Evolutionary conservation across 371 early-diverging fungal species (phyloP), one percentile per base, ranked within the genome.

Genomic region (Rhizomucor pusillus): DNA sequence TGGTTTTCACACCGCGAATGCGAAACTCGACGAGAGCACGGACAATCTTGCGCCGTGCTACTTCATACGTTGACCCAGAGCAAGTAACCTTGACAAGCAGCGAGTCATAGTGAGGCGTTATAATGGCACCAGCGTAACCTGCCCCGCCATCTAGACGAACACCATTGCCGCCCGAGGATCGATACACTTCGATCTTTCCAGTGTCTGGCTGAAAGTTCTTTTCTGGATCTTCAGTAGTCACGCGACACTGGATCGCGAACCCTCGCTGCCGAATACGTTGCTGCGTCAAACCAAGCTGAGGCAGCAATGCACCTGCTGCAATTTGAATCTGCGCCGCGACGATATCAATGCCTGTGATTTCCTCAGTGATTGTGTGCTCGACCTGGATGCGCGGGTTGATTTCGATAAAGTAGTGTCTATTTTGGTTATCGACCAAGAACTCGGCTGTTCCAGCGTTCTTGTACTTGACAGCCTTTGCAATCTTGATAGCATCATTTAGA

Each of bases 381-480:
- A 91, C 96, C 71, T 93, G 93, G 52, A 93, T 87, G 73, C 93
- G 88, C 43, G 97, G 93, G 73, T 97, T 96, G 69, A 96, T 93
- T 77, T 97, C 98, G 57, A 97, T 93, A 60, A 97, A 97, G 80
- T 96, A 97, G 68, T 94, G 88, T 36, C 86, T 81, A 63, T 88
- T 87, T 63, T 92, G 81, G 50, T 71, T 60, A 67, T 95, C 96
- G 9, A 93, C 93, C 60, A 99, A 81, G 79, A 98, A 99, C 69
- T 99, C 99, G 39, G 95, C 98, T 0, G 99, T 95, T 56, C 98
- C 98, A 14, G 97, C 96, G 66, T 93, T 94, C 63, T 88, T 80
- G 82, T 99, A 99, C 57, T 89, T 85, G 54, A 92, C 92, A 47
- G 77, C 69, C 60, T 88, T 86, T 52, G 98, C 93, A 56, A 97